phyloP scores from a whole-genome alignment of 257 asterid genomes.

The Anisodus tanguticus region DNA sequence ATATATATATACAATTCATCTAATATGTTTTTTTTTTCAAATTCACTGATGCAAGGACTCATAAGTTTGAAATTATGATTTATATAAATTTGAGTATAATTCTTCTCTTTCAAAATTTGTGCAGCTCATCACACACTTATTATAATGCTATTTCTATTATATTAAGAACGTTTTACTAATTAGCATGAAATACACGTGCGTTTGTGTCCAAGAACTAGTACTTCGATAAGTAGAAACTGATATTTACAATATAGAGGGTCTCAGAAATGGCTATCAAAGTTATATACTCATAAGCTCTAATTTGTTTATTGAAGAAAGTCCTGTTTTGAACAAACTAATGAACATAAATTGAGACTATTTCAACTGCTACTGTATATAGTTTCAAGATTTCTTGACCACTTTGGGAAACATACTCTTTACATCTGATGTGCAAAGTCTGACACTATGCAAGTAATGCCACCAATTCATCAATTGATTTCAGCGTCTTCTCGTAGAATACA shows the following conservation, averaged over 20 bases:
- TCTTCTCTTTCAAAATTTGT: too few species aligned
- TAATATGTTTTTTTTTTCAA: too few species aligned
- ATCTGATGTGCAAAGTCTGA: neutral
- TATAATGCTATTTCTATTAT: too few species aligned
- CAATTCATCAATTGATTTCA: constrained; percentile 74
- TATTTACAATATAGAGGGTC: neutral
- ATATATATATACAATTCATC: too few species aligned
- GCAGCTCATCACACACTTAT: too few species aligned
- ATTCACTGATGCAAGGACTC: too few species aligned
- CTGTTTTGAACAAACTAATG: neutral
- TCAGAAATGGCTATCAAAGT: neutral
- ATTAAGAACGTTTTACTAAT: too few species aligned
- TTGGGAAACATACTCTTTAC: neutral
- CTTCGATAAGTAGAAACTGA: neutral
- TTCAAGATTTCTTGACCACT: neutral
- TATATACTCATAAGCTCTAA: constrained; percentile 8
- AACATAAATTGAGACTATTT: constrained; percentile 11
- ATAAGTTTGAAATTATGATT: too few species aligned
- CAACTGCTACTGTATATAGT: neutral
- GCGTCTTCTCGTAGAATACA: constrained; percentile 77
- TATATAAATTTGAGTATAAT: too few species aligned
- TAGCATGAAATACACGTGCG: too few species aligned
- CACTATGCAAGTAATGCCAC: constrained; percentile 61
- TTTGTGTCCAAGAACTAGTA: too few species aligned
- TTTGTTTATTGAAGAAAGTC: neutral